Evolutionary conservation across 257 asterid genomes (phyloP).

Genomic region (Primulina huaijiensis): DNA sequence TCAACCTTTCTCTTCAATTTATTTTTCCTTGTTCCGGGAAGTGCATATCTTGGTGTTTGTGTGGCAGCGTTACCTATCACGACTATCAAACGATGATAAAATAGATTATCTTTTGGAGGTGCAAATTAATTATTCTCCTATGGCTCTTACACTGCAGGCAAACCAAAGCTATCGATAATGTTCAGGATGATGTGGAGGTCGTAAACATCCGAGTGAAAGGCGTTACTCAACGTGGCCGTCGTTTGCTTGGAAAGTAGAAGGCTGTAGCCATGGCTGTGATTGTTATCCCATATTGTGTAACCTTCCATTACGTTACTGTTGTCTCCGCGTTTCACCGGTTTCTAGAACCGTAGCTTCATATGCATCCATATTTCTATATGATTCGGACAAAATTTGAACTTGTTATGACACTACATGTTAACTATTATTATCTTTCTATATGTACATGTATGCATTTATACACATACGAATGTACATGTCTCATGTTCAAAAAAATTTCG

Average conservation of each 20-base stretch:
- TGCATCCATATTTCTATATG: neutral
- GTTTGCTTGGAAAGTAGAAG: conserved; percentile 53
- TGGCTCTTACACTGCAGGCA: conserved; percentile 44
- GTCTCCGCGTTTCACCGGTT: neutral
- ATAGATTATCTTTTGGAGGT: neutral
- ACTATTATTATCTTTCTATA: too few species aligned
- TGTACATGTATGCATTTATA: neutral
- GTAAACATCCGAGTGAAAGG: conserved; percentile 54
- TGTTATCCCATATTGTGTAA: neutral
- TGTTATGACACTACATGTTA: neutral
- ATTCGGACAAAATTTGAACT: neutral
- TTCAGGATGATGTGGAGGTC: conserved; percentile 69
- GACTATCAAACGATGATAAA: neutral
- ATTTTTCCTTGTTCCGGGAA: neutral
- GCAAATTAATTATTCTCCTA: neutral
- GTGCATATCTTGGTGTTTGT: neutral
- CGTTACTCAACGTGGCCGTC: conserved; percentile 58
- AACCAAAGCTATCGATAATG: conserved; percentile 51
- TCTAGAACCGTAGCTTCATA: neutral
- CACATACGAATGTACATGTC: neutral
- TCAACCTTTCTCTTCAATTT: conserved; percentile 8
- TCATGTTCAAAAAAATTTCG: too few species aligned
- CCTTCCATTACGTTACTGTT: neutral
- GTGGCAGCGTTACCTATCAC: neutral
- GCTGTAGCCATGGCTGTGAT: neutral